Evolutionary conservation across 768 basidiomycete genomes (phyloP), one percentile per base, ranked within the genome.

Genomic region (Gelatoporia subvermispora): DNA sequence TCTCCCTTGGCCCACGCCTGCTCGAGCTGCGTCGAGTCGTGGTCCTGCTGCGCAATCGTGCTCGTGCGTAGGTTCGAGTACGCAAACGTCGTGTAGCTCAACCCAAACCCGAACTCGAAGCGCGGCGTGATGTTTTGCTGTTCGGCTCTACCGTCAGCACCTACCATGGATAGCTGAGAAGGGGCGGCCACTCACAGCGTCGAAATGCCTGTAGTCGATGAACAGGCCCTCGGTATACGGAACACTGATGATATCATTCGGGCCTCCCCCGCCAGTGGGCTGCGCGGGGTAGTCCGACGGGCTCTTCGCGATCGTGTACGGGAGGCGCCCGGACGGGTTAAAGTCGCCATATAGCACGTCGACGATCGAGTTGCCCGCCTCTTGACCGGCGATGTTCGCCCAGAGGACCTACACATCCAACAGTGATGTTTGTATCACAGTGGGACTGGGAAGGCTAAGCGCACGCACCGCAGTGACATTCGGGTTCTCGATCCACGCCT

Each of bases 91-190:
- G 93, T 86, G 70, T 96, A 97, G 48, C 83, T 87, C 60, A 94
- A 64, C 0, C 93, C 93, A 61, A 83, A 94, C 4, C 93, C 93
- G 63, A 97, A 97, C 60, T 90, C 88, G 59, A 81, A 92, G 34
- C 87, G 85, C 3, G 90, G 90, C 0, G 73, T 74, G 53, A 91
- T 88, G 52, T 83, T 77, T 65, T 78, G 69, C 78, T 85, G 46
- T 24, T 28, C 1, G 22, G 4, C 18, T 15, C 9, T n/a, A 35
- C 21, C 18, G 23, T 34, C 9, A 23, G 18, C 17, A 17, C 16
- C 18, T 11, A 15, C 8, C 20, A 16, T 31, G 21, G 15, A 16
- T 21, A 18, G 8, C 16, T 42, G 44, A 42, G 3, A 39, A 31
- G 8, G 4, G 35, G 23, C 8, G 15, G 23, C 15, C 13, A 55